Evolutionary conservation across 495 filamentous ascomycete genomes (phyloP).

Genomic region (Penicillium herquei): DNA sequence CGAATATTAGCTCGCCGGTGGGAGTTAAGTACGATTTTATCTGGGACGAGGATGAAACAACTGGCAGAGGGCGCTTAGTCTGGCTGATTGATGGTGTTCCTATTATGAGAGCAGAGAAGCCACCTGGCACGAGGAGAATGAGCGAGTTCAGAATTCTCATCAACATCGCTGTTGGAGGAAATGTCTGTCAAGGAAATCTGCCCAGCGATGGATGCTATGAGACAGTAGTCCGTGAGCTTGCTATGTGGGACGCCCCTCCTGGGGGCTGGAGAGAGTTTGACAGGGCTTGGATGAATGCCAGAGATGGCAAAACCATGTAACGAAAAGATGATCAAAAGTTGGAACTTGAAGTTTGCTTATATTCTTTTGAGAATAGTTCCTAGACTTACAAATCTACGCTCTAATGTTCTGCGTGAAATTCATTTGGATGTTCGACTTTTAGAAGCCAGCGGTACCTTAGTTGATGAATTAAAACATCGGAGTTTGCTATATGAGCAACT

Average conservation of each 20-base stretch:
- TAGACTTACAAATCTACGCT: no score
- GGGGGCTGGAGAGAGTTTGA: slow-evolving; percentile 27
- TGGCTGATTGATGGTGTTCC: slow-evolving; percentile 29
- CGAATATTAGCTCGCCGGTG: slow-evolving; percentile 22
- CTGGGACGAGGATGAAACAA: slow-evolving; percentile 28
- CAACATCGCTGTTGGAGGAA: slow-evolving; percentile 30
- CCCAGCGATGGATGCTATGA: slow-evolving; percentile 27
- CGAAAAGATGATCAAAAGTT: slow-evolving; percentile 2
- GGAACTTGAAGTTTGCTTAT: no score
- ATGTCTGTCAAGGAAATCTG: slow-evolving; percentile 31
- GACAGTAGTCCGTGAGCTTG: slow-evolving; percentile 27
- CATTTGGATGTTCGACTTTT: no score
- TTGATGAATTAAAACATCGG: no score
- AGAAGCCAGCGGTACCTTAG: no score
- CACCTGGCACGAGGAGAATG: slow-evolving; percentile 30
- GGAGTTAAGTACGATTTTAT: slow-evolving; percentile 29
- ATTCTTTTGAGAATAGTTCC: no score
- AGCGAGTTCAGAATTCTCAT: slow-evolving; percentile 30
- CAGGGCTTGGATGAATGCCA: slow-evolving; percentile 19
- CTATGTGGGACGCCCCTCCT: slow-evolving; percentile 31
- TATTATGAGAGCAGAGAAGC: slow-evolving; percentile 29
- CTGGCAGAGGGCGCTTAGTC: slow-evolving; percentile 24
- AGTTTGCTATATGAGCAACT: no score
- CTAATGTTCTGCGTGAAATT: no score
- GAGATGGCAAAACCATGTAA: slow-evolving; percentile 31